Evolutionary conservation across 495 filamentous ascomycete species (phyloP), one percentile per base, ranked within the genome.

Genomic region (Pyrenopolyporus hunteri): DNA sequence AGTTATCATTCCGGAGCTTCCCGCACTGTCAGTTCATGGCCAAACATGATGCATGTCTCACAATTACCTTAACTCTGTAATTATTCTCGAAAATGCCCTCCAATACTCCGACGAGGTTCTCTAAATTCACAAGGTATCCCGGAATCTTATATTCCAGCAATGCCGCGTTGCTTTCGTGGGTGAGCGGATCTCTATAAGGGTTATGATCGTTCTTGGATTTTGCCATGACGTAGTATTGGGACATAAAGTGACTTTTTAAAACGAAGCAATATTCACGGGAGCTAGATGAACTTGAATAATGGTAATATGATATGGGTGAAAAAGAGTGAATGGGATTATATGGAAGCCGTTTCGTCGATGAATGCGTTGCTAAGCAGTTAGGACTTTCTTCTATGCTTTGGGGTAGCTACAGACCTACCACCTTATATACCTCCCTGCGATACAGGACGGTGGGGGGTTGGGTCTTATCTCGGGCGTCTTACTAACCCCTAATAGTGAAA

Each of bases 1-100:
- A 62, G 6, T 62, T 55, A 3, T 62, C 59, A 9, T 62, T 62
- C 23, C 59, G 49, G 6, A 62, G 28, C 59, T 62, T 48, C 11
- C 0, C 13, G 17, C 1, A 4, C 16, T 23, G 35, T 62, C 17
- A 50, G 50, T 29, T 1, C 4, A 3, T 5, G 25, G 16, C 7
- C 42, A 28, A 28, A 31, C n/a, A 8, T 1, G 22, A 2, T 14
- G 22, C 1, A 4, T 22, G 9, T 9, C 23, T 3, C 10, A 32
- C 7, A 10, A 8, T 6, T 49, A 62, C 59, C 59, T 56, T 62
- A 13, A 62, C 51, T 40, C 13, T 56, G 22, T 62, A 62, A 36
- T 50, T 11, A 17, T 19, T 11, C 1, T 43, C 29, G 31, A 62
- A 62, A 6, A 6, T 50, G 0, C 6, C 29, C 17, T 19, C 43